phyloP scores from a whole-genome alignment of 768 basidiomycete species.

The Polyporus arcularius region DNA sequence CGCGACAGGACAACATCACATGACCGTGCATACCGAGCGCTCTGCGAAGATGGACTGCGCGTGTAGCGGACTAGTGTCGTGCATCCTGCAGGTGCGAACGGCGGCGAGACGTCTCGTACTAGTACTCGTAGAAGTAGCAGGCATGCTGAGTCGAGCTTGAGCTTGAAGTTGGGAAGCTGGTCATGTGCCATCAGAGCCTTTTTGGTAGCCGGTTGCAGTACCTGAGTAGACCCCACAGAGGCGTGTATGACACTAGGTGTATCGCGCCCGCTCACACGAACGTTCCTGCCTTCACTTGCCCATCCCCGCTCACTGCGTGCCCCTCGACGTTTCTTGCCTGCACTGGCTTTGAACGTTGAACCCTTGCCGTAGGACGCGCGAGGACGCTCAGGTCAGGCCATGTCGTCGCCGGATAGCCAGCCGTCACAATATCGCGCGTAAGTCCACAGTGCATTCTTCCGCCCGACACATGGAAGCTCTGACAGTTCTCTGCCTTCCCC shows the following conservation, averaged over 20 bases:
- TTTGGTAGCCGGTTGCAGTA: no score
- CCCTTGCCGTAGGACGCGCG: neutral
- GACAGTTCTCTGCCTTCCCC: neutral
- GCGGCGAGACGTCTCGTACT: no score
- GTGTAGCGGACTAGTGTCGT: no score
- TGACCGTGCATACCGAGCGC: no score
- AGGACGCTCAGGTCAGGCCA: neutral
- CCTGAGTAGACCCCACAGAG: neutral
- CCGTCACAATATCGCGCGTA: conserved; percentile 10
- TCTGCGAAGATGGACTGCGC: no score
- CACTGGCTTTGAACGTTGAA: neutral
- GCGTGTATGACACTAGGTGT: neutral
- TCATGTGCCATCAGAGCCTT: no score
- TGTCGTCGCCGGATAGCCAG: neutral
- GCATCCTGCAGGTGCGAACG: no score
- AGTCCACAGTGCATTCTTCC: neutral
- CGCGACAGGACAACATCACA: no score
- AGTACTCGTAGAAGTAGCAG: no score
- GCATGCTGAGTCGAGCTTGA: no score
- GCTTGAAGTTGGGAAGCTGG: no score
- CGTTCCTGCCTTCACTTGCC: neutral
- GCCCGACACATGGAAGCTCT: neutral
- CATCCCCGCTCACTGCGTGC: neutral
- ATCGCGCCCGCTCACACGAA: neutral
- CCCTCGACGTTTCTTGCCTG: neutral